Evolutionary conservation across 1,284 basidiomycete species (phyloP), one percentile per base, ranked within the genome.

Genomic region (Takashimella koratensis): DNA sequence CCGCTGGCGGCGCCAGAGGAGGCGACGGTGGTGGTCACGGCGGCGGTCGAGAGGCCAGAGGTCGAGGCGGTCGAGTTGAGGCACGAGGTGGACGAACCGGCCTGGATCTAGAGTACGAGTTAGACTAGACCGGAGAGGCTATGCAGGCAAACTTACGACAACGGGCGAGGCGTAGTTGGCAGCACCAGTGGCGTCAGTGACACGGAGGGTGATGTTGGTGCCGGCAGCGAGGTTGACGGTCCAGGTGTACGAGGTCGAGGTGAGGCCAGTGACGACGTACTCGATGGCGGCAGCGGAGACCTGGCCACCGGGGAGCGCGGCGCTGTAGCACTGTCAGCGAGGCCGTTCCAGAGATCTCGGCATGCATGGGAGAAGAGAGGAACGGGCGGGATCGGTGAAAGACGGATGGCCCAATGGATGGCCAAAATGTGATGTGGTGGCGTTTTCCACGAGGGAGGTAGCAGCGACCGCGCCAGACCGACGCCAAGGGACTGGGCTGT

Each of bases 301-400:
- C 58, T 75, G 63, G 52, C 64, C 69, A 50, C 63, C 70, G 44
- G 70, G 71, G 51, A 72, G 68, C 45, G 61, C 67, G 45, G 66
- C 66, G 39, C 73, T 75, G 62, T 42, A 20, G 36, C 19, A 27
- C 20, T 10, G 20, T 53, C 36, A 25, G 24, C 19, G 44, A 22
- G 41, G 41, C n/a, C n/a, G n/a, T n/a, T n/a, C n/a, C n/a, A n/a
- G n/a, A n/a, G n/a, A n/a, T n/a, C n/a, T n/a, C 16, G 41, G 20
- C 44, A 22, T 30, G 36, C 21, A 21, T 20, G 30, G 45, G 13
- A 46, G 46, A n/a, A 8, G 45, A 27, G n/a, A 22, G 23, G 19
- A 20, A 52, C n/a, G 3, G 5, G n/a, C 30, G 3, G 46, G 23
- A 42, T 13, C 41, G 12, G 19, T 11, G 10, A 19, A 3, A 13